Evolutionary conservation across 2,329 filamentous ascomycete genomes (phyloP), one percentile per base, ranked within the genome.

Genomic region (Leptographium radiaticola): DNA sequence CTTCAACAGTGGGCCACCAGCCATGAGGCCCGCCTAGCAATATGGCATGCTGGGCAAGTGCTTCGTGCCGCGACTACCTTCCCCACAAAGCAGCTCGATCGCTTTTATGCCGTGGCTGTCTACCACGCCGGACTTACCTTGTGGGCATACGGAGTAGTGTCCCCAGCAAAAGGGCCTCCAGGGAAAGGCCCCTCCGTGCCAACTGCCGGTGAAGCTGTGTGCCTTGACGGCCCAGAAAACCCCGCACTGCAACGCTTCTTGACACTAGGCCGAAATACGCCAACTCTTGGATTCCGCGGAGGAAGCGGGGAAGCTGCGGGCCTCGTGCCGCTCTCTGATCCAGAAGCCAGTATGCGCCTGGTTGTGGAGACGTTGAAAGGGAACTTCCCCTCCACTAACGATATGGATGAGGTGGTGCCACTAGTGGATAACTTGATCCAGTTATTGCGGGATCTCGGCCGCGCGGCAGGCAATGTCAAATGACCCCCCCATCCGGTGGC

Each of bases 121-220:
- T 85, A 87, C 62, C 84, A 87, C 62, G 83, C 81, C 5, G 75
- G 77, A 13, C 69, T 89, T 6, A 78, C 80, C 0, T 69, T 88
- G 43, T 89, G 86, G 86, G 77, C 77, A 0, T 86, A 84, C 59
- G 81, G 83, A 0, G 76, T 87, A 0, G 71, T 83, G 5, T 33
- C 48, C 6, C 45, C 42, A 20, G 40, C 15, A 31, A 48, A 25
- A 11, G n/a, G 8, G 6, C 52, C 10, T 9, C 39, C n/a, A 1
- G 34, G 31, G 9, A 40, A 42, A 18, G 49, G 38, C 44, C 33
- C 11, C 25, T 34, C 25, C n/a, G n/a, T 44, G 6, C 18, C 40
- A 18, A 13, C 31, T 16, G 25, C 16, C 15, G 6, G 40, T 45
- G 25, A 53, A 10, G 45, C 15, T 2, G 20, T 47, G 25, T 30